phyloP scores from a whole-genome alignment of 179 eudicot genomes.

The Spinacia oleracea region DNA sequence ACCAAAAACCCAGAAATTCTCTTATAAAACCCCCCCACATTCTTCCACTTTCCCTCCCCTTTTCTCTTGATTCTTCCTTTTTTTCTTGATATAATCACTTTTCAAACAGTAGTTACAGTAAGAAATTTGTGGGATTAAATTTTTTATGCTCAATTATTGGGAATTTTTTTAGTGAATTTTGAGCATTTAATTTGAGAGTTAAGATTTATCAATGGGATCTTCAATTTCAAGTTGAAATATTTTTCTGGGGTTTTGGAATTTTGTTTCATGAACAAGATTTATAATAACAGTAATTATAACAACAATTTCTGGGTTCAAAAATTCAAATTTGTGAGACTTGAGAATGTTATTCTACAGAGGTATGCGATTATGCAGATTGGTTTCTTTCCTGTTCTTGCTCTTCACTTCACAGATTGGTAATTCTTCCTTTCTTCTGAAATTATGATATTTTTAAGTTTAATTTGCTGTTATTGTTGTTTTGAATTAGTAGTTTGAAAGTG shows the following conservation, averaged over 20 bases:
- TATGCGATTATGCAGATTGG: slow-evolving; percentile 19
- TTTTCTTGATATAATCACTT: neutral
- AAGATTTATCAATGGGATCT: slow-evolving; percentile 17
- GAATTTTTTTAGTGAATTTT: neutral
- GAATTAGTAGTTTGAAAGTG: neutral
- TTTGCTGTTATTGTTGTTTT: neutral
- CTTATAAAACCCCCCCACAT: slow-evolving; percentile 16
- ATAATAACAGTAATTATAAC: neutral
- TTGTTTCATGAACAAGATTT: slow-evolving; percentile 6
- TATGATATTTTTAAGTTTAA: neutral
- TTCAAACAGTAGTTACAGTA: neutral
- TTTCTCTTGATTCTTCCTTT: slow-evolving; percentile 12
- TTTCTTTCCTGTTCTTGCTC: slow-evolving; percentile 25
- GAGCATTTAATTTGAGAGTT: slow-evolving; percentile 22
- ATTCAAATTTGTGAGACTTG: slow-evolving; percentile 12
- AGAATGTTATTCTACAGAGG: slow-evolving; percentile 16
- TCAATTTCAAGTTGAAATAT: slow-evolving; percentile 21
- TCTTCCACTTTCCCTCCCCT: neutral
- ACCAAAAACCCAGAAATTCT: neutral
- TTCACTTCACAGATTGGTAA: slow-evolving; percentile 32
- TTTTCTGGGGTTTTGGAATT: neutral
- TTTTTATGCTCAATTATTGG: slow-evolving; percentile 5
- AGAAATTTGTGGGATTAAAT: neutral
- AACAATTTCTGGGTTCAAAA: slow-evolving; percentile 19
- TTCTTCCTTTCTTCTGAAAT: neutral